Percentiles rank a stretch among this genome's conserved stretches.
phyloP scores from a whole-genome alignment of 2,329 filamentous ascomycete genomes.

The Penicillium sp. region DNA sequence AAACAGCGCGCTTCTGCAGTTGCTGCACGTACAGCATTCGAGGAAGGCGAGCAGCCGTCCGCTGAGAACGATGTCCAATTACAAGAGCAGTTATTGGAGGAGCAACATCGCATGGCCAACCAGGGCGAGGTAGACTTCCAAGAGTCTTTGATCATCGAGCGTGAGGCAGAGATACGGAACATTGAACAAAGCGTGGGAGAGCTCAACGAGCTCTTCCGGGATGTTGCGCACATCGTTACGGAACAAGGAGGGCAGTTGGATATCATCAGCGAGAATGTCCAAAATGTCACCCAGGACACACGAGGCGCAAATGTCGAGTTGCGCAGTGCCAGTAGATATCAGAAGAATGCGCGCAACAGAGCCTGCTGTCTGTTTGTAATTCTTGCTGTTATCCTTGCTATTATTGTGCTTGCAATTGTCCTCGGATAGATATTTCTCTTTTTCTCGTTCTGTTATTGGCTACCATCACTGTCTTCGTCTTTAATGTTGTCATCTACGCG shows the following conservation, averaged over 20 bases:
- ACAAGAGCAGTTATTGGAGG: conserved; percentile 60
- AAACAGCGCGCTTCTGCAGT: conserved; percentile 81
- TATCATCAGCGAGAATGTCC: conserved; percentile 79
- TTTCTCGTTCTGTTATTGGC: conserved; percentile 5
- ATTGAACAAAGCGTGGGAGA: conserved; percentile 95
- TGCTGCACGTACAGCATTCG: conserved; percentile 71
- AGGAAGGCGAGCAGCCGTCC: conserved; percentile 39
- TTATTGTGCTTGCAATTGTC: conserved; percentile 79
- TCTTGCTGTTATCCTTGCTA: conserved; percentile 74
- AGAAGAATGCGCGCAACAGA: conserved; percentile 91
- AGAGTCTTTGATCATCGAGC: conserved; percentile 87
- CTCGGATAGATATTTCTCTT: conserved; percentile 48
- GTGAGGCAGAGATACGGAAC: conserved; percentile 91
- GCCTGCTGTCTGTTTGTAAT: conserved; percentile 86
- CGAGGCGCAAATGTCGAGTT: conserved; percentile 78
- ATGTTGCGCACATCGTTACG: conserved; percentile 93
- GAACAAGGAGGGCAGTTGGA: conserved; percentile 87
- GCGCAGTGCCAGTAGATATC: conserved; percentile 75
- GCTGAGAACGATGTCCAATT: conserved; percentile 42
- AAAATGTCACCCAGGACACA: conserved; percentile 71
- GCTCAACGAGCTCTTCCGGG: conserved; percentile 89
- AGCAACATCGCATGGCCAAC: conserved; percentile 70
- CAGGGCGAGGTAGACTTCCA: conserved; percentile 98
- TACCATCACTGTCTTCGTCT: conserved; percentile 6
- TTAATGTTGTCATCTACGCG: conserved; percentile 15